Base-by-base conservation (phyloP, 2,329 filamentous ascomycete genomes). In the Lachnum nothofagi region DNA sequence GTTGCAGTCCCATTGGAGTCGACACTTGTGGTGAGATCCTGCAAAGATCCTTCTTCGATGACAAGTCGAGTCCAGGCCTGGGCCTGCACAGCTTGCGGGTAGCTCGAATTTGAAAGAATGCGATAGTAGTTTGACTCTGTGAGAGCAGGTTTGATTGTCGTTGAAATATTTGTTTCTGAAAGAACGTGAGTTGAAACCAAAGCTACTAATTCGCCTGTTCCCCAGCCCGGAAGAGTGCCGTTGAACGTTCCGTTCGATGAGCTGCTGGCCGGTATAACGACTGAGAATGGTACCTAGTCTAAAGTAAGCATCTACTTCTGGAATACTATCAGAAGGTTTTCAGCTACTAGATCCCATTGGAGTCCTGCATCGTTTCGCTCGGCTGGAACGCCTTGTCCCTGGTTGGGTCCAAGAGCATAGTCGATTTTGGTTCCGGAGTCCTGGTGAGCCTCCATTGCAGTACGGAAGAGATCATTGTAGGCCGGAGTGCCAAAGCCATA, bases 311-410 rank as follows among this genome's bases (percentile, higher is more conserved):
- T 14, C 4, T n/a, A 25, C 12, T 33, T n/a, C 9, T 17, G 38
- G 42, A 48, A 71, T 41, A 47, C 70, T 58, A 62, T 61, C 68
- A 45, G 61, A 51, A 12, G n/a, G 16, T 20, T 23, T 20, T 23
- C 9, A 41, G 25, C 12, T 12, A 27, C 25, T 12, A 27, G 12
- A 12, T 27, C 39, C 14, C n/a, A 24, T 20, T n/a, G 39, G 8
- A 69, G 57, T 0, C 68, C 70, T 4, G 67, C 63, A 39, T 65
- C 60, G 19, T 63, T 55, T 1, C 52, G 46, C 1, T 59, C 53
- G 0, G 68, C 65, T 1, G 73, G 73, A 3, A 74, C 70, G 12
- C 74, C 74, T 39, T 69, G 65, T 3, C 73, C 75, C 55, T 74
- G 70, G 50, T 73, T 73, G 0, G 73, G 68, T 0, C 73, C 74